Evolutionary conservation across 1,139 yeast species (phyloP), one percentile per base, ranked within the genome.

Genomic region (Wickerhamomyces sp.): DNA sequence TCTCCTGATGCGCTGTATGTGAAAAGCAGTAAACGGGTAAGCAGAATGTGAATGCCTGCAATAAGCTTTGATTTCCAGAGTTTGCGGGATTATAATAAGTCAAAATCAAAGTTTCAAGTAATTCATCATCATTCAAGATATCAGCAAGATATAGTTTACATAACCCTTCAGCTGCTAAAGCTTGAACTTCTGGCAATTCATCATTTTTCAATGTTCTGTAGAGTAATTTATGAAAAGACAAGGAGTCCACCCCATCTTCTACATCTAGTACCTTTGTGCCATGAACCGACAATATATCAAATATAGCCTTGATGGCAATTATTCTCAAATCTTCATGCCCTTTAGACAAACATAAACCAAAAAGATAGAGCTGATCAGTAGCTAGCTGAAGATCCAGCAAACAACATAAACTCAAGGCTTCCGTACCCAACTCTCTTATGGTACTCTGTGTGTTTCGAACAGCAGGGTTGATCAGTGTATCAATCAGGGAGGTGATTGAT

Each of bases 1-100:
- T 70, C 36, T 72, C 70, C 59, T 89, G 97, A 59, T 89, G 96
- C 21, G 67, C 68, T 1, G 72, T 65, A 49, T 84, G 90, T 30
- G 96, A 85, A 56, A 78, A 86, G 27, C 95, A 83, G 58, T 87
- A 89, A 1, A 87, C 96, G 0, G 97, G 97, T 28, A 92, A 71
- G 56, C 96, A 89, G 57, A 87, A 89, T 10, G 95, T 79, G 44
- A 90, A 75, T 2, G 87, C 84, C 61, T 92, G 97, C 41, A 82
- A 73, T 46, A 90, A 67, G 15, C 80, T 78, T 44, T 77, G 81
- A 51, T 89, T 88, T 13, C 67, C 62, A 5, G 75, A 62, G 36
- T 83, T 81, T 3, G 67, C 60, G 0, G 90, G 88, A 42, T 84
- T 81, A 61, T 87, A 89, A 54, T 88, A 90, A 1, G 85, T 75